Conservation (phyloP, 23 red algal species). For the Cyanidioschyzon merolae region DNA sequence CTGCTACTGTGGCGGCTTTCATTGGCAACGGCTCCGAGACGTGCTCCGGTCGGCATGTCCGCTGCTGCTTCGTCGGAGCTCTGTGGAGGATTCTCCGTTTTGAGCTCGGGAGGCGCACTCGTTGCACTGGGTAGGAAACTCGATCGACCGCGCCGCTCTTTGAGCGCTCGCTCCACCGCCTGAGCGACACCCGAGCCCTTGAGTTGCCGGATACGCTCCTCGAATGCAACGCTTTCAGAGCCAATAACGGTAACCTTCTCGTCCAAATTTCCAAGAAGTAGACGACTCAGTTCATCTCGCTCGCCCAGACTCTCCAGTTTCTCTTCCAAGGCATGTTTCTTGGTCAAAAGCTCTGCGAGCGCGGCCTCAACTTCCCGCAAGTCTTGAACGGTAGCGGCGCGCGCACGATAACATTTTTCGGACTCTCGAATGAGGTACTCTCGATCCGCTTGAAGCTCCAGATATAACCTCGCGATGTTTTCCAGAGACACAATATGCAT, state of each 20-base stretch:
- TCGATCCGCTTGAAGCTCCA: constrained; percentile 69
- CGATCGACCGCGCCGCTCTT: neutral
- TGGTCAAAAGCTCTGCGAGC: constrained; percentile 44
- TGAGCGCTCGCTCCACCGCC: neutral
- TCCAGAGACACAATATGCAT: constrained; percentile 69
- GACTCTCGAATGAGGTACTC: constrained; percentile 55
- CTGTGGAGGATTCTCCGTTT: constrained; percentile 22
- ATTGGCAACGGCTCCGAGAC: neutral
- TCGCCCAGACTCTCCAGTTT: constrained; percentile 48
- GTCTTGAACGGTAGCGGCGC: constrained; percentile 42
- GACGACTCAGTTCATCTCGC: constrained; percentile 48
- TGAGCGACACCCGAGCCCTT: constrained; percentile 33
- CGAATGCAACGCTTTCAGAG: constrained; percentile 52
- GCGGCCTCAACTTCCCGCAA: constrained; percentile 56
- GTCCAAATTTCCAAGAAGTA: constrained; percentile 47
- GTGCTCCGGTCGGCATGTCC: neutral
- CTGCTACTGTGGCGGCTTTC: neutral
- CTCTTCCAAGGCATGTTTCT: constrained; percentile 48
- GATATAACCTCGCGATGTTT: constrained; percentile 59
- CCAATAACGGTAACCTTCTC: constrained; percentile 56
- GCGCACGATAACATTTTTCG: constrained; percentile 39
- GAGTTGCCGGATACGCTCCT: constrained; percentile 49
- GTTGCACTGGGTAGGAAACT: neutral
- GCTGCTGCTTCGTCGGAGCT: constrained; percentile 13
- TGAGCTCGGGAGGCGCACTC: neutral